A percentile compares a stretch with the other conserved stretches of the same genome.
These are phyloP conservation scores for Gigaspora rosea DNA, from an alignment of 192 early-diverging fungal species.

Conservation along the genomic window DNA sequence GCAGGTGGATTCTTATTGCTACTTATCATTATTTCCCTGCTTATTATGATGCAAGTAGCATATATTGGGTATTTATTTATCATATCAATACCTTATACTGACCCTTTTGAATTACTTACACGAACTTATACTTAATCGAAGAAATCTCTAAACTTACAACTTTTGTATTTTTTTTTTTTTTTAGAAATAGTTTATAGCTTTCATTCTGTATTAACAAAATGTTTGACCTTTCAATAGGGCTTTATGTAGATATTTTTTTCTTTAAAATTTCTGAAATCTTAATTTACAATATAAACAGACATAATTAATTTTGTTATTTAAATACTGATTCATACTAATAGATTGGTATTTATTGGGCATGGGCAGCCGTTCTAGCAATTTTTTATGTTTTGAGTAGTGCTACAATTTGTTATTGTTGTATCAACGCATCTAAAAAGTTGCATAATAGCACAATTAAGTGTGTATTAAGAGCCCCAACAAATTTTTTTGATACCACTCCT, in stretches of 20 bases:
- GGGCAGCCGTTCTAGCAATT: constrained; percentile 62
- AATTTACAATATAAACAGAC: neutral
- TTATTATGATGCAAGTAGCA: constrained; percentile 56
- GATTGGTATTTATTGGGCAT: constrained; percentile 66
- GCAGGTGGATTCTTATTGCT: constrained; percentile 60
- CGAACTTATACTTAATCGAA: too few species aligned
- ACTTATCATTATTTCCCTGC: constrained; percentile 45
- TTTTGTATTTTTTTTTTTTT: too few species aligned
- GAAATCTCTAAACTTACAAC: too few species aligned
- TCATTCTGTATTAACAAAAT: too few species aligned
- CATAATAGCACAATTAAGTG: constrained; percentile 69
- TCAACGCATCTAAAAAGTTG: constrained; percentile 59
- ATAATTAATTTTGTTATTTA: neutral
- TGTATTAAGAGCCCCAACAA: constrained; percentile 72
- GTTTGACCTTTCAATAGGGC: too few species aligned
- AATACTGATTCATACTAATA: constrained; percentile 46
- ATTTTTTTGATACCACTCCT: constrained; percentile 80
- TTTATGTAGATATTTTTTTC: too few species aligned
- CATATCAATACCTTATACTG: neutral
- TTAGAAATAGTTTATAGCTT: too few species aligned
- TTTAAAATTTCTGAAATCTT: neutral
- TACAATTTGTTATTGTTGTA: constrained; percentile 61
- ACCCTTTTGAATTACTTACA: too few species aligned
- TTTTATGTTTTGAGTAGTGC: constrained; percentile 56
- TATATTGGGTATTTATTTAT: constrained; percentile 57